Evolutionary conservation across 2,329 filamentous ascomycete species (phyloP), one percentile per base, ranked within the genome.

Genomic region (Diaporthe citri): DNA sequence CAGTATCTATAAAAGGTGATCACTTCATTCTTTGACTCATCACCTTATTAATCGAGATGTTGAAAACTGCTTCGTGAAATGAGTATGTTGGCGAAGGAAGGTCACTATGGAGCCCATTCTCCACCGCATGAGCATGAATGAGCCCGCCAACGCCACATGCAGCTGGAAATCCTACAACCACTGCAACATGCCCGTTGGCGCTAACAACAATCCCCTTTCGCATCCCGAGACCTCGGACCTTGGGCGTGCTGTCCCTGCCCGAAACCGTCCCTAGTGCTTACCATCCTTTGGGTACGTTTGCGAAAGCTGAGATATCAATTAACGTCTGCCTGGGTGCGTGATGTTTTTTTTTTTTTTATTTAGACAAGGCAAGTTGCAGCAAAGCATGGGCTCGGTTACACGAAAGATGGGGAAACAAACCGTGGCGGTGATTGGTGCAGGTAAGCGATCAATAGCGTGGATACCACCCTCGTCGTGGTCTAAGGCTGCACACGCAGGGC

Each of bases 351-450:
- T n/a, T 22, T 52, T 25, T 10, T 36, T 3, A 15, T 10, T 62
- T 20, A 8, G 31, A 60, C 34, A 41, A 31, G 34, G 1, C n/a
- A 41, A 52, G 22, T 12, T 52, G 48, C 34, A 55, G 31, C 22
- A 55, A 10, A 55, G 31, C 9, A 67, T 66, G 51, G 52, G 39
- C 12, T 41, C 69, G 22, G 59, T 74, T 5, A 57, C 74, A 34
- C 57, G 25, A 34, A 62, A 41, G 10, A 75, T 76, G 76, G 31
- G 39, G 10, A 75, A 59, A 34, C 34, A 46, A 4, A 76, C 73
- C 1, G 73, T 75, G 43, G 75, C 73, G 10, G 73, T 76, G 34
- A 28, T 76, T 13, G 75, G 75, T 15, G 75, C 75, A 28, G 75
- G 75, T 76, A 39, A 73, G 73, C 55, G 13, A 4, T 17, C 20